These are phyloP conservation scores for Xylaria palmicola DNA, from an alignment of 495 filamentous ascomycete species.

Conservation along the genomic window DNA sequence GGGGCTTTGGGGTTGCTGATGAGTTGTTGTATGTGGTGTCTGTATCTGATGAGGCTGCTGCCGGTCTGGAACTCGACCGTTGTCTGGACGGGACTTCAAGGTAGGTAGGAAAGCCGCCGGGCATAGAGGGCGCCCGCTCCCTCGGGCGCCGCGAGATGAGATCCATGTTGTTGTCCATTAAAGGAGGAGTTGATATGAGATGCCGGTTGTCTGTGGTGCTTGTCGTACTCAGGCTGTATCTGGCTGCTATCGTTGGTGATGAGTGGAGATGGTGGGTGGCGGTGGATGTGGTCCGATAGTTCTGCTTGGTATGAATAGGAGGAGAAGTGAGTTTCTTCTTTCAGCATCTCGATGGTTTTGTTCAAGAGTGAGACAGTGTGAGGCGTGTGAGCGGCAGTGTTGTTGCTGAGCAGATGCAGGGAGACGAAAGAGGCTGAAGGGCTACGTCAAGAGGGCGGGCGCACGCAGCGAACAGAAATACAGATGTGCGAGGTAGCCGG, in stretches of 20 bases:
- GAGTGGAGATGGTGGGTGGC: background rate
- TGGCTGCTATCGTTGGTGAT: slow-evolving; percentile 3
- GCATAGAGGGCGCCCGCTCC: slow-evolving; percentile 19
- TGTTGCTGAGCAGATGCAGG: slow-evolving; percentile 15
- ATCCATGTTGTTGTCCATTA: slow-evolving; percentile 7
- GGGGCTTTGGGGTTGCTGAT: slow-evolving; percentile 14
- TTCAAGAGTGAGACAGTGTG: slow-evolving; percentile 17
- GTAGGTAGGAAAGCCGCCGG: slow-evolving; percentile 27
- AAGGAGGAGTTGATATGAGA: background rate
- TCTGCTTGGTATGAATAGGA: slow-evolving; percentile 8
- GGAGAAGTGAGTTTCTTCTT: slow-evolving; percentile 6
- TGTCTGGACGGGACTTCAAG: slow-evolving; percentile 18
- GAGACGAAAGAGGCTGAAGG: slow-evolving; percentile 21
- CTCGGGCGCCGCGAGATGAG: background rate
- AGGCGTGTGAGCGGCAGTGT: slow-evolving; percentile 12
- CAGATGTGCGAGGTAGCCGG: slow-evolving; percentile 11
- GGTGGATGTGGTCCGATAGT: background rate
- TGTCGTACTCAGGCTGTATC: slow-evolving; percentile 14
- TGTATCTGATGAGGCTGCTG: slow-evolving; percentile 12
- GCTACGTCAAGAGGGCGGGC: slow-evolving; percentile 14
- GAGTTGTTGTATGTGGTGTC: slow-evolving; percentile 13
- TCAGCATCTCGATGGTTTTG: slow-evolving; percentile 18
- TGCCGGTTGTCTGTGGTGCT: background rate
- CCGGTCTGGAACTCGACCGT: slow-evolving; percentile 23
- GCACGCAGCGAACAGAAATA: slow-evolving; percentile 15